Conservation (phyloP, 2,329 filamentous ascomycete species). For the Trichoderma brevicompactum region DNA sequence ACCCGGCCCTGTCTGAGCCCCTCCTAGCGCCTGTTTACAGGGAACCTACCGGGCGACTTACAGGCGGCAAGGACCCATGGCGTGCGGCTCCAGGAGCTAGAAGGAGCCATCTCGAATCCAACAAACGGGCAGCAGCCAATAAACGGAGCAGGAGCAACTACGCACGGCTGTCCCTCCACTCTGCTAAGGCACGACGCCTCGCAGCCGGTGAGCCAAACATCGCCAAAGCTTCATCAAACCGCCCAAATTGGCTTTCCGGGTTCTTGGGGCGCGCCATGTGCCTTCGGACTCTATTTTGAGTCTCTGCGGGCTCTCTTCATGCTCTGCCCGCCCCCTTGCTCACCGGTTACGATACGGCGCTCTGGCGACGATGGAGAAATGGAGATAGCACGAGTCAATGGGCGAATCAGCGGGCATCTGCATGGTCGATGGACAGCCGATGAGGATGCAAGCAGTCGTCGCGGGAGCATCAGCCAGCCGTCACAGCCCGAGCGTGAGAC, state of each 20-base stretch:
- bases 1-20: not conserved
- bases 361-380: constrained; percentile 14
- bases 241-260: constrained; percentile 1
- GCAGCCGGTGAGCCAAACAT: constrained; percentile 2
- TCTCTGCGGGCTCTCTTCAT: not conserved
- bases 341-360: constrained; percentile 22
- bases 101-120: not conserved
- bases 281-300: not conserved
- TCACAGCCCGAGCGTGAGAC: constrained; percentile 23
- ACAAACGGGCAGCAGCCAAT: constrained; percentile 23
- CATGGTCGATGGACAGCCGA: not conserved
- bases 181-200: not conserved
- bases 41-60: not conserved
- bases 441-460: constrained; percentile 15
- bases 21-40: not conserved
- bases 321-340: constrained; percentile 15
- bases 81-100: not conserved
- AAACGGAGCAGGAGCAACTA: constrained; percentile 1
- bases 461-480: constrained; percentile 14
- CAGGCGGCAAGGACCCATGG: constrained; percentile 11
- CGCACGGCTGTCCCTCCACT: not conserved
- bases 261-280: not conserved
- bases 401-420: constrained; percentile 8
- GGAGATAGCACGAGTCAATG: not conserved
- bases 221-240: not conserved